Evolutionary conservation across 2,329 filamentous ascomycete genomes (phyloP), one percentile per base, ranked within the genome.

Genomic region (Fusarium hainanense): DNA sequence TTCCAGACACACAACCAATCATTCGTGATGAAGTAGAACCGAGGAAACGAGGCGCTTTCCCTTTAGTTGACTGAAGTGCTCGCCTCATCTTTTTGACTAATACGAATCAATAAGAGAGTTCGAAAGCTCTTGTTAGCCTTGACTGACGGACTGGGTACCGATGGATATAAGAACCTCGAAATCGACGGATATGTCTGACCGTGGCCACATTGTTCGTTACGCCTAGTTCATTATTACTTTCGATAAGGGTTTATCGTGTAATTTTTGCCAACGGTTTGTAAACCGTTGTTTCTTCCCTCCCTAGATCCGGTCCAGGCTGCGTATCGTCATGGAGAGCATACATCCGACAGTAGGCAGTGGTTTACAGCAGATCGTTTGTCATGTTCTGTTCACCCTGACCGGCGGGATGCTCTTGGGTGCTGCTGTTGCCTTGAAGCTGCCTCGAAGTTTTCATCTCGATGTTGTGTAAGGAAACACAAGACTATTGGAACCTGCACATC

Each of bases 331-430:
- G 63, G 42, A 42, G 28, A 48, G 11, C 44, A 57, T 57, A 46
- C 28, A 43, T 11, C 42, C 61, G n/a, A 42, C 32, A 34, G 30
- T 54, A 37, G 37, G 49, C 27, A 37, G 18, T 49, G 32, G 43
- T 27, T 25, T 28, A 32, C 49, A 59, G 61, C 34, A 32, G 34
- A 42, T 27, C 34, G 40, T 52, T 47, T 48, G 34, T n/a, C 51
- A 59, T 63, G 27, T 55, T 23, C 30, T 50, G 21, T 42, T 42
- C 34, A 34, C 67, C 21, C n/a, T 72, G 41, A 61, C 72, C 23
- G 58, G 50, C 21, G 70, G 72, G 14, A 56, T 58, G 30, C 57
- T 74, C 11, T 58, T 63, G 28, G 70, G 68, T 58, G 48, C 72
- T 42, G 56, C 60, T 21, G 20, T 73, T 21, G 63, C 63, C 18